A percentile compares a stretch with the other conserved stretches of the same genome.
phyloP scores from a whole-genome alignment of 2,329 filamentous ascomycete genomes.

The Paecilomyces variotii region DNA sequence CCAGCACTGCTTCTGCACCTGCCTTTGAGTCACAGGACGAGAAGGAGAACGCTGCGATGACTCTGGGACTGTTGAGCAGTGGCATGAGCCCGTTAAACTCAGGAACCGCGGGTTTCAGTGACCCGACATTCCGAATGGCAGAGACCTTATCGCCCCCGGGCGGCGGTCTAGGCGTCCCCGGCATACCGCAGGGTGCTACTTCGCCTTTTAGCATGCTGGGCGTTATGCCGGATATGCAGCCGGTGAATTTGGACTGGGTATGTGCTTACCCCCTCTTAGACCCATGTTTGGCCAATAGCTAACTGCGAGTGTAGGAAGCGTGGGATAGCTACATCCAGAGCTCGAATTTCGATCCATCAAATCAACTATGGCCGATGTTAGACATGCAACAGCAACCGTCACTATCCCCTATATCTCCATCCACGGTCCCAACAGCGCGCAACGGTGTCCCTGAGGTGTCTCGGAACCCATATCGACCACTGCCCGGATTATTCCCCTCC shows the following conservation, averaged over 20 bases:
- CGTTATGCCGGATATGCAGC: conserved; percentile 47
- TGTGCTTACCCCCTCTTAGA: conserved; percentile 17
- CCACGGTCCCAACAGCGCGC: conserved; percentile 12
- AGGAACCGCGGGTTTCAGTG: conserved; percentile 21
- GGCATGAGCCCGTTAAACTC: conserved; percentile 47
- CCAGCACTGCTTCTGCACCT: conserved; percentile 9
- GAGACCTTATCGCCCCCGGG: conserved; percentile 19
- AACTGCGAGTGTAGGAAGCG: conserved; percentile 46
- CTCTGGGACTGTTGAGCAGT: conserved; percentile 58
- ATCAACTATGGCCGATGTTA: conserved; percentile 30
- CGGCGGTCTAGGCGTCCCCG: conserved; percentile 20
- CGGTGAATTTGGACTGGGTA: conserved; percentile 55
- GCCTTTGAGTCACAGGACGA: conserved; percentile 42
- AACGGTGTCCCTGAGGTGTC: conserved; percentile 7
- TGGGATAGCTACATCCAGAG: conserved; percentile 64
- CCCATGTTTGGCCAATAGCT: conserved; percentile 8
- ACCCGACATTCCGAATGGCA: conserved; percentile 20
- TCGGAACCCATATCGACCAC: conserved; percentile 1
- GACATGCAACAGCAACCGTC: conserved; percentile 21
- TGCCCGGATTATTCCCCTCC: conserved; percentile 5
- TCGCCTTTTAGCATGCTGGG: conserved; percentile 52
- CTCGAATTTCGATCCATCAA: conserved; percentile 37
- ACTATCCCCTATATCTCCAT: conserved; percentile 14
- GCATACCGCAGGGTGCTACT: conserved; percentile 34
- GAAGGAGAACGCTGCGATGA: conserved; percentile 61